Conservation (phyloP, 139 green algal genomes). For the Astrephomene gubernaculifera region DNA sequence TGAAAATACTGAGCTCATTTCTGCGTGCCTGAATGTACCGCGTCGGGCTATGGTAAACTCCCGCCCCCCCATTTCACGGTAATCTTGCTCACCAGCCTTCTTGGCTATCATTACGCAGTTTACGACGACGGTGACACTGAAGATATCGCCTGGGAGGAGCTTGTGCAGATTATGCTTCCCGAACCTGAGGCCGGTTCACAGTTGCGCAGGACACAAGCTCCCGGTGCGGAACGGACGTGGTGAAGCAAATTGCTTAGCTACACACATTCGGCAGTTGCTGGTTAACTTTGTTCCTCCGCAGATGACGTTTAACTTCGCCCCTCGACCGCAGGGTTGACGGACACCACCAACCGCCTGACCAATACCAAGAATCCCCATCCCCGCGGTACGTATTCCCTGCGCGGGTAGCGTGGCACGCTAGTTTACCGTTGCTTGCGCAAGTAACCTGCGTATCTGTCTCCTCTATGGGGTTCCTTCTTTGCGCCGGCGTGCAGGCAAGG, state of each 20-base stretch:
- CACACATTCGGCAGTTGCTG: too few relatives aligned
- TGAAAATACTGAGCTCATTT: neutral
- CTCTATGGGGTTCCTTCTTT: neutral
- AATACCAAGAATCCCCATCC: neutral
- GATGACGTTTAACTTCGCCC: neutral
- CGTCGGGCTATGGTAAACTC: neutral
- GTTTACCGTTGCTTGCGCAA: too few relatives aligned
- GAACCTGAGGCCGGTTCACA: neutral
- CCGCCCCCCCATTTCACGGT: neutral
- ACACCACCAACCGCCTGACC: neutral
- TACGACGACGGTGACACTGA: slow-evolving; percentile 46
- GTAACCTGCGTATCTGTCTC: too few relatives aligned
- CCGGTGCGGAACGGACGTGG: neutral
- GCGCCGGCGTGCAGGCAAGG: neutral
- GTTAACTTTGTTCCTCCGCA: neutral
- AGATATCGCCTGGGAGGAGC: slow-evolving; percentile 20
- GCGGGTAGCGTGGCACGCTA: neutral
- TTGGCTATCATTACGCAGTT: neutral
- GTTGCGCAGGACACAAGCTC: neutral
- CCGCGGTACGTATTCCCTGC: too few relatives aligned
- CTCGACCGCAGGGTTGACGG: neutral
- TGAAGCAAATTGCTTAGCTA: neutral
- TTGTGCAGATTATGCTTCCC: slow-evolving; percentile 7
- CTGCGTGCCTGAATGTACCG: neutral
- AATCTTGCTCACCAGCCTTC: neutral